Percentiles rank a stretch among this genome's conserved stretches.
Conservation (phyloP, 768 basidiomycete species). For the Boletus tylopilopsis region DNA sequence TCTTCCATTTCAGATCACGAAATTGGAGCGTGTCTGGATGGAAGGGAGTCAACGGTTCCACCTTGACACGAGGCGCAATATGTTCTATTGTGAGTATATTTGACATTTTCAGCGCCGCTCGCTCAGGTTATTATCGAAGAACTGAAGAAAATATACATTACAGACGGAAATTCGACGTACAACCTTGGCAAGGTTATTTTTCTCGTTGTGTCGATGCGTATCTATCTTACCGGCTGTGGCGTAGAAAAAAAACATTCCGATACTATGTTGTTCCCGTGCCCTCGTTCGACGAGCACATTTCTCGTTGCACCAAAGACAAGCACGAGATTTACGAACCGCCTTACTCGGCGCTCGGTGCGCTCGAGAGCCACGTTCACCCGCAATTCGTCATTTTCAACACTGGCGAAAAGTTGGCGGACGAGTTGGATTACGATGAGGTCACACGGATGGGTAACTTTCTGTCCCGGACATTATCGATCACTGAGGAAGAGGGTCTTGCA, state of each 20-base stretch:
- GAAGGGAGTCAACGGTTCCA: neutral
- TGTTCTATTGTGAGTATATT: neutral
- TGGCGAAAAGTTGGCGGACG: neutral
- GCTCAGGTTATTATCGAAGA: neutral
- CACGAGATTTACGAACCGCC: neutral
- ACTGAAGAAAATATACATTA: neutral
- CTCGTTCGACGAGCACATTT: neutral
- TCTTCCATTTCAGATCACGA: neutral
- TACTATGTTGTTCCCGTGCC: neutral
- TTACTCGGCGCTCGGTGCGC: neutral
- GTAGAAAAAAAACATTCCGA: neutral
- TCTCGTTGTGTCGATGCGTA: too few relatives aligned
- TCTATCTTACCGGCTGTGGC: too few relatives aligned
- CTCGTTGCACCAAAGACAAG: neutral
- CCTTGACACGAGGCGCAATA: neutral
- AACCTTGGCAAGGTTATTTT: too few relatives aligned
- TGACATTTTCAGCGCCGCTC: neutral
- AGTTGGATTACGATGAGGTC: accelerated
- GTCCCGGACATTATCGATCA: neutral
- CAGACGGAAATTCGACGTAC: too few relatives aligned
- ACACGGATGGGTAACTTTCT: neutral
- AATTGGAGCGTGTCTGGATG: constrained; percentile 1
- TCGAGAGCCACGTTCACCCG: neutral
- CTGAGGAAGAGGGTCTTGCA: neutral
- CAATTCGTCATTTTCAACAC: neutral